These are phyloP conservation scores for Agaricales sp. DNA, from an alignment of 1,284 basidiomycete genomes.

Conservation along the genomic window DNA sequence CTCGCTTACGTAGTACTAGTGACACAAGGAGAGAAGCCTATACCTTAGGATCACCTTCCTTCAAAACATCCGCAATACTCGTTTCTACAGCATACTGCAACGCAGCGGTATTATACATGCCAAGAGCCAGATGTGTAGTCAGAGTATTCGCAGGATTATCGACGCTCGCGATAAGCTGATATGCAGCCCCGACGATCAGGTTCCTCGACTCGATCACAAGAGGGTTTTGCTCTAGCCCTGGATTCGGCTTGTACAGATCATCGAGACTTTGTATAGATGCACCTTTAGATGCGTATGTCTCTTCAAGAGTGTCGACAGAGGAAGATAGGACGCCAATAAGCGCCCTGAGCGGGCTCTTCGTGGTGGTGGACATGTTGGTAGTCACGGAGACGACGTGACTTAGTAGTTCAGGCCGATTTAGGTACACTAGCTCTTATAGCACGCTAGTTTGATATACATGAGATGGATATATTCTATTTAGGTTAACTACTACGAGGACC, in stretches of 20 bases:
- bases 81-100: background rate
- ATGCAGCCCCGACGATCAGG: background rate
- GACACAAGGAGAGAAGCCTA: background rate
- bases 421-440: too few relatives aligned
- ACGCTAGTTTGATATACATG: too few relatives aligned
- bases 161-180: background rate
- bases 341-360: background rate
- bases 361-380: too few relatives aligned
- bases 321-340: background rate
- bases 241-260: background rate
- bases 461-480: too few relatives aligned
- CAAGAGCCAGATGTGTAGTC: background rate
- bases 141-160: background rate
- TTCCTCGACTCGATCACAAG: background rate
- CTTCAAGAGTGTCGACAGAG: conserved; percentile 1
- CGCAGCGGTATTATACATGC: background rate
- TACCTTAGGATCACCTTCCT: background rate
- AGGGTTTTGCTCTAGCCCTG: background rate
- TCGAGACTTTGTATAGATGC: background rate
- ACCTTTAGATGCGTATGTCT: background rate
- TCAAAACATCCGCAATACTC: background rate
- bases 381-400: too few relatives aligned
- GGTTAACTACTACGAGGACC: too few relatives aligned
- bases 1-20: too few relatives aligned
- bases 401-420: too few relatives aligned